Evolutionary conservation across 768 basidiomycete species (phyloP).

Genomic region (Collybia sordida): DNA sequence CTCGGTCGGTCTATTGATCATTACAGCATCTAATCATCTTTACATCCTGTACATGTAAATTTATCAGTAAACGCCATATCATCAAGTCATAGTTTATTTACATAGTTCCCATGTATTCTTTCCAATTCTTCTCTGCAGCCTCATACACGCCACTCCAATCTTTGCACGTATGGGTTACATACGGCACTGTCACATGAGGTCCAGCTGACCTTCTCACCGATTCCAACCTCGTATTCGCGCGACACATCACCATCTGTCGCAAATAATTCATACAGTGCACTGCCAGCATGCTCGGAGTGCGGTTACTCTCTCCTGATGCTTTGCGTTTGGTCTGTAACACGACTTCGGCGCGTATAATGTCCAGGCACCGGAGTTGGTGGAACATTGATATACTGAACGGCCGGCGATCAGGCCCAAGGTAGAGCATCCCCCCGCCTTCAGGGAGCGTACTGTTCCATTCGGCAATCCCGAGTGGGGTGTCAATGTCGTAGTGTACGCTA

Average conservation of each 20-base stretch:
- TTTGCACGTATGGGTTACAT: constrained; percentile 21
- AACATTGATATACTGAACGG: constrained; percentile 35
- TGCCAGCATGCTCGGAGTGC: too few relatives aligned
- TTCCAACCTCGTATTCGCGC: constrained; percentile 17
- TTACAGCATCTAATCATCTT: too few relatives aligned
- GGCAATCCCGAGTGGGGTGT: not conserved
- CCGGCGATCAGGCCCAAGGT: constrained; percentile 28
- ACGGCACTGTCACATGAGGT: constrained; percentile 7
- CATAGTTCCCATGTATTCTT: constrained; percentile 5
- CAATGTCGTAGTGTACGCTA: not conserved
- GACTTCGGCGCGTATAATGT: constrained; percentile 21
- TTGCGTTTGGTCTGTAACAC: not conserved
- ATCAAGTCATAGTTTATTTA: too few relatives aligned
- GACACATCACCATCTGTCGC: constrained; percentile 16
- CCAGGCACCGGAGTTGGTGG: constrained; percentile 35
- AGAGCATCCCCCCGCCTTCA: constrained; percentile 23
- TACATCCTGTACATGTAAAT: too few relatives aligned
- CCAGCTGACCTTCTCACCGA: constrained; percentile 8
- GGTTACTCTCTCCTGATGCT: not conserved
- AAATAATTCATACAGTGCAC: constrained; percentile 24
- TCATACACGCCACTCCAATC: constrained; percentile 33
- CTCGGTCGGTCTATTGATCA: too few relatives aligned
- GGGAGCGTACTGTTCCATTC: constrained; percentile 1
- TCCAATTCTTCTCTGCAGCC: constrained; percentile 25
- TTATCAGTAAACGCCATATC: too few relatives aligned